Evolutionary conservation across 768 basidiomycete species (phyloP).

Genomic region (Tricholomella constricta): DNA sequence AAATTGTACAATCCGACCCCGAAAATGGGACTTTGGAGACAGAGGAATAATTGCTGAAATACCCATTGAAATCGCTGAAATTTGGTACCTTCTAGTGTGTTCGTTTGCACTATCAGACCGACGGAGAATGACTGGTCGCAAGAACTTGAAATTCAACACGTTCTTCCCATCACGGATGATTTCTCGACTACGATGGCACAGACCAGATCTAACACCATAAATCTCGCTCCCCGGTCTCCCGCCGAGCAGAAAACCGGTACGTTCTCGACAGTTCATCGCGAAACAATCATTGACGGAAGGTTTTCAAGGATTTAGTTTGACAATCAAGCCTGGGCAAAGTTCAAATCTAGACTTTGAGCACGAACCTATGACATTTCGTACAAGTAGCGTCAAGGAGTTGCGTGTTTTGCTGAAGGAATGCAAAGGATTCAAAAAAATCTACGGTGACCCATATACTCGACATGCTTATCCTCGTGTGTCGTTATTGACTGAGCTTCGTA

Average conservation of each 20-base stretch:
- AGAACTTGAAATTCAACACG: constrained; percentile 46
- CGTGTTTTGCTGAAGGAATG: constrained; percentile 53
- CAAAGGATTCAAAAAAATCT: constrained; percentile 53
- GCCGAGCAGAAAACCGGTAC: background rate
- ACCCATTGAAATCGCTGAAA: constrained; percentile 7
- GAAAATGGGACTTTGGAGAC: constrained; percentile 10
- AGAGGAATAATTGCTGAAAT: too few species aligned
- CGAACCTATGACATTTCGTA: constrained; percentile 44
- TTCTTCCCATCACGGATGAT: constrained; percentile 57
- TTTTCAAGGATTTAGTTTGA: constrained; percentile 52
- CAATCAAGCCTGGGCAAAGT: constrained; percentile 47
- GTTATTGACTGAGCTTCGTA: constrained; percentile 13
- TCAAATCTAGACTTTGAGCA: constrained; percentile 14
- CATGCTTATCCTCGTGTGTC: background rate
- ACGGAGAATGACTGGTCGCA: constrained; percentile 24
- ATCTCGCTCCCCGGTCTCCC: constrained; percentile 27
- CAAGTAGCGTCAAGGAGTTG: constrained; percentile 50
- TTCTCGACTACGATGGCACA: constrained; percentile 63
- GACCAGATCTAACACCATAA: constrained; percentile 39
- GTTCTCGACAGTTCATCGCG: background rate
- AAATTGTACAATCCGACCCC: background rate
- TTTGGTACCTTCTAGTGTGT: constrained; percentile 38
- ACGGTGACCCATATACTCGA: constrained; percentile 48
- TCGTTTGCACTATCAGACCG: constrained; percentile 45
- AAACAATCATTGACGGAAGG: background rate